A percentile compares a stretch with the other conserved stretches of the same genome.
Conservation (phyloP, 495 filamentous ascomycete species). For the Xylaria bambusicola region DNA sequence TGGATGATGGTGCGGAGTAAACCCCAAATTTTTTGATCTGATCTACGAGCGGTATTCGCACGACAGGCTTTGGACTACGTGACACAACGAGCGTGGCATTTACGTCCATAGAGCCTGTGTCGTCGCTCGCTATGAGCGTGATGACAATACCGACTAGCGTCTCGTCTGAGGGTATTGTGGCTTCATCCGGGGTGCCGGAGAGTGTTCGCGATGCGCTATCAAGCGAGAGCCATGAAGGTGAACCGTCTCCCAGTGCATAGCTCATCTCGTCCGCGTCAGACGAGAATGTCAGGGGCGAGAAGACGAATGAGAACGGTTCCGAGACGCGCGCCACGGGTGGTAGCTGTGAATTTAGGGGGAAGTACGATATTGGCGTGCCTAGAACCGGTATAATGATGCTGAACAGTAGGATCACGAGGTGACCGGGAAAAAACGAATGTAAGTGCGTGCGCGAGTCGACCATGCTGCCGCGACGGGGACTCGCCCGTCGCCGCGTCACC, state of each 20-base stretch:
- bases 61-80: slow-evolving; percentile 40
- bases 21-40: slow-evolving; percentile 44
- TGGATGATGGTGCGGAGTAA: slow-evolving; percentile 42
- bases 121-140: slow-evolving; percentile 62
- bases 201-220: slow-evolving; percentile 63
- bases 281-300: slow-evolving; percentile 68
- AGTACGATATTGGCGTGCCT: slow-evolving; percentile 49
- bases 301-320: slow-evolving; percentile 64
- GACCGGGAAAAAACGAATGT: background rate
- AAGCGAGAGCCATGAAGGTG: slow-evolving; percentile 63
- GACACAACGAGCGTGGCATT: slow-evolving; percentile 66
- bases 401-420: slow-evolving; percentile 9
- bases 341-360: slow-evolving; percentile 76
- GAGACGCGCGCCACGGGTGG: slow-evolving; percentile 71
- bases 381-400: background rate
- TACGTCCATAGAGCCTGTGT: slow-evolving; percentile 56
- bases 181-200: slow-evolving; percentile 62
- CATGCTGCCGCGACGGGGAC: slow-evolving; percentile 1
- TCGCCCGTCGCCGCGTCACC: slow-evolving; percentile 1
- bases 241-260: slow-evolving; percentile 54
- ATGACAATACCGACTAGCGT: slow-evolving; percentile 49
- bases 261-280: slow-evolving; percentile 53
- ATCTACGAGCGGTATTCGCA: slow-evolving; percentile 38
- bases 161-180: slow-evolving; percentile 55
- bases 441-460: background rate